Conservation (phyloP, 768 basidiomycete genomes). For the Myochromella boudieri region DNA sequence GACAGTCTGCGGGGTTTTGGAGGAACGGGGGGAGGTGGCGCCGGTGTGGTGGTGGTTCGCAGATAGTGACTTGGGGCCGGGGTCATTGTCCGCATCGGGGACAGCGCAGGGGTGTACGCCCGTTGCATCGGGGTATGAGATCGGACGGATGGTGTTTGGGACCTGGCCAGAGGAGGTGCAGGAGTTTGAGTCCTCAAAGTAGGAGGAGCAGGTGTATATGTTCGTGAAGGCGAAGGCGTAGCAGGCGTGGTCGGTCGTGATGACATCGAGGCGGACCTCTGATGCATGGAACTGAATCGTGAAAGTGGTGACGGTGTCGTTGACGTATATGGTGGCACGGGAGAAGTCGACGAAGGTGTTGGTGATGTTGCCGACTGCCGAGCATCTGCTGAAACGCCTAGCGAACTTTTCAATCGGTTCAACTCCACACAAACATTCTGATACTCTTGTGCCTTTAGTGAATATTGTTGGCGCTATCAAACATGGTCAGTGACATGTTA, state of each 20-base stretch:
- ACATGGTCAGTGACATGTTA: slow-evolving; percentile 11
- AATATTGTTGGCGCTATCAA: slow-evolving; percentile 55
- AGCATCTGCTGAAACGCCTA: slow-evolving; percentile 31
- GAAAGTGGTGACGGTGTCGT: slow-evolving; percentile 45
- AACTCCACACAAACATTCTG: slow-evolving; percentile 67
- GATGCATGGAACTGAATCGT: slow-evolving; percentile 53
- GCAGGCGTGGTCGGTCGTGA: slow-evolving; percentile 48
- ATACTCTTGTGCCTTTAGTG: slow-evolving; percentile 71
- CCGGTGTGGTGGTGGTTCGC: slow-evolving; percentile 35
- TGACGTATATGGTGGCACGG: slow-evolving; percentile 33
- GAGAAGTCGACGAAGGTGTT: slow-evolving; percentile 37
- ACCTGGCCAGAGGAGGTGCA: slow-evolving; percentile 27
- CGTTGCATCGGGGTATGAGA: slow-evolving; percentile 25
- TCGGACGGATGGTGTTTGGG: slow-evolving; percentile 23
- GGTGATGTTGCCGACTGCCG: slow-evolving; percentile 33
- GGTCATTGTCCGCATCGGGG: too few relatives aligned
- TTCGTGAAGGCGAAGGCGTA: slow-evolving; percentile 37
- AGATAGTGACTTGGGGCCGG: too few relatives aligned
- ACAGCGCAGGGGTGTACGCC: slow-evolving; percentile 45
- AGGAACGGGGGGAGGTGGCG: slow-evolving; percentile 31
- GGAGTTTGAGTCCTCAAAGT: slow-evolving; percentile 35
- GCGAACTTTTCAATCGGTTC: slow-evolving; percentile 51
- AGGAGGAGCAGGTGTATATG: slow-evolving; percentile 38
- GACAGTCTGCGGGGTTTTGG: slow-evolving; percentile 52
- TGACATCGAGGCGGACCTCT: slow-evolving; percentile 58